Evolutionary conservation across 106 monocot genomes (phyloP).

Genomic region (Apostasia shenzhenica): DNA sequence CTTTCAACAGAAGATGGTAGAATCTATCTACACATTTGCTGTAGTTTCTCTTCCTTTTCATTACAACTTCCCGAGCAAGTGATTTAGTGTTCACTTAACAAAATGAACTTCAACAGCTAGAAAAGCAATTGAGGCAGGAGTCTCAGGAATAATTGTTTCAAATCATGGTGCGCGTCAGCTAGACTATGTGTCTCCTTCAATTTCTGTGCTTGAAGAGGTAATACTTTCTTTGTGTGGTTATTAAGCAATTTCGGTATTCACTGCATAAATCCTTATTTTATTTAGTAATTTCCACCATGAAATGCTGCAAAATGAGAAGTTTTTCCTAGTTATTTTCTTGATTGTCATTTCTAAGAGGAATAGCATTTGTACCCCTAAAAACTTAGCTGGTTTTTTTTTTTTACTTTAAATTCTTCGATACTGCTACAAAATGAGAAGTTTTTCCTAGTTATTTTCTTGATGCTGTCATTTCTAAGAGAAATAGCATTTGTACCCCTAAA

Average conservation of each 20-base stretch:
- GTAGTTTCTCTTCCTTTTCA: background rate
- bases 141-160: slow-evolving; percentile 77
- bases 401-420: background rate
- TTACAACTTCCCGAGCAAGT: background rate
- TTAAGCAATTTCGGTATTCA: background rate
- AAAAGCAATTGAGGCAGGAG: slow-evolving; percentile 57
- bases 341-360: background rate
- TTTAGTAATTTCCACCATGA: background rate
- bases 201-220: slow-evolving; percentile 85
- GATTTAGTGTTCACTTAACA: background rate
- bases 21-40: background rate
- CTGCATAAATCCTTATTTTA: background rate
- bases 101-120: slow-evolving; percentile 28
- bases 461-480: background rate
- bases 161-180: slow-evolving; percentile 88
- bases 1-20: slow-evolving; percentile 76
- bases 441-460: background rate
- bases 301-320: background rate
- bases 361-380: background rate
- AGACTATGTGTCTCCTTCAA: slow-evolving; percentile 72
- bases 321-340: background rate
- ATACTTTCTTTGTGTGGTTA: background rate
- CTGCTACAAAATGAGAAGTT: background rate
- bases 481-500: background rate
- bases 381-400: background rate